A percentile compares a stretch with the other conserved stretches of the same genome.
phyloP scores from a whole-genome alignment of 2,329 filamentous ascomycete genomes.

The Colletotrichum ledebouriae region DNA sequence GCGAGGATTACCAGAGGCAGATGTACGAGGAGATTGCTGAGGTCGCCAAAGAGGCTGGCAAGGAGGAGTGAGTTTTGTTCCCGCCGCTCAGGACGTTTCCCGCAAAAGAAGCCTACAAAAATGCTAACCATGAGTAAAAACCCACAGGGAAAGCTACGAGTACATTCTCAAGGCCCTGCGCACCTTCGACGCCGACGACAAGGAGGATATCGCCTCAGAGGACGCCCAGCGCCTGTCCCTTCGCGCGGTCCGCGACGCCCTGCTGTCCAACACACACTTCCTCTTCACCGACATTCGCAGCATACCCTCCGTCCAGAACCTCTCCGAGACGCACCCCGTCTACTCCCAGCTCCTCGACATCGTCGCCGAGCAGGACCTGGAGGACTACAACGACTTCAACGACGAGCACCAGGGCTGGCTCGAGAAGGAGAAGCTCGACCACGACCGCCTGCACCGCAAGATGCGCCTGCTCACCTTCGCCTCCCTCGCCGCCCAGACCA shows the following conservation, averaged over 20 bases:
- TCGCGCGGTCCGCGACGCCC: conserved; percentile 67
- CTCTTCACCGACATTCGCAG: conserved; percentile 86
- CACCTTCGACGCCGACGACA: conserved; percentile 69
- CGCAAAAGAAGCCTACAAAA: not conserved
- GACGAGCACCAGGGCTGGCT: conserved; percentile 91
- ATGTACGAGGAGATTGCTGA: conserved; percentile 87
- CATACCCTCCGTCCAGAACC: conserved; percentile 85
- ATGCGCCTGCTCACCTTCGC: conserved; percentile 96
- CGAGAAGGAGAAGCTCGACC: conserved; percentile 80
- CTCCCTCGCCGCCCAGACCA: conserved; percentile 85
- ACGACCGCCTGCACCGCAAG: conserved; percentile 86
- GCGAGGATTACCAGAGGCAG: conserved; percentile 85
- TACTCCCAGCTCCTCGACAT: conserved; percentile 95
- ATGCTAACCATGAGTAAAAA: conserved; percentile 6
- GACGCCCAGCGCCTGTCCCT: conserved; percentile 73
- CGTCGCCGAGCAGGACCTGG: conserved; percentile 92
- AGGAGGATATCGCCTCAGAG: conserved; percentile 68
- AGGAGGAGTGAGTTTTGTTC: conserved; percentile 73
- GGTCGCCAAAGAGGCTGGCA: conserved; percentile 81
- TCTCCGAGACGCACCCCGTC: conserved; percentile 85
- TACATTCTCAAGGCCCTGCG: conserved; percentile 74
- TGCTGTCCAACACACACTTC: conserved; percentile 69
- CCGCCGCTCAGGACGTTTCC: too few species aligned
- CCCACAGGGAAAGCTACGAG: conserved; percentile 70
- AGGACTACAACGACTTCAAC: conserved; percentile 96